Evolutionary conservation across 192 early-diverging fungal genomes (phyloP).

Genomic region (Backusella parvicylindrica): DNA sequence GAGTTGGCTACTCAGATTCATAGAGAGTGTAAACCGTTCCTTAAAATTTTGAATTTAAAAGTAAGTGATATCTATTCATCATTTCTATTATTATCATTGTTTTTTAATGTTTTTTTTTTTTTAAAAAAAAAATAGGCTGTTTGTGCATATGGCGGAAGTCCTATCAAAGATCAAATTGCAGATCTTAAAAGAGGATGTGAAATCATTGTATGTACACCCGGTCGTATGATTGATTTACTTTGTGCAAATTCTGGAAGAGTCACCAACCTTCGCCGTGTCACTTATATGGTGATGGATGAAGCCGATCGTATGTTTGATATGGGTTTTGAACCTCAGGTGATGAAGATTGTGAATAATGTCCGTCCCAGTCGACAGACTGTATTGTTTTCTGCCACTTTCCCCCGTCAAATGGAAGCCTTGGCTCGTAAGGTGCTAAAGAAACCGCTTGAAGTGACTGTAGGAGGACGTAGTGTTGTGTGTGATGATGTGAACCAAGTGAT

Average conservation of each 20-base stretch:
- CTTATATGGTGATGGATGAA: conserved; percentile 96
- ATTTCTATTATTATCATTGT: background rate
- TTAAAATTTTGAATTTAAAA: conserved; percentile 78
- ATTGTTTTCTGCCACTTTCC: conserved; percentile 94
- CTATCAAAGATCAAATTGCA: conserved; percentile 85
- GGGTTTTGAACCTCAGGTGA: conserved; percentile 98
- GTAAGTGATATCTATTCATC: conserved; percentile 6
- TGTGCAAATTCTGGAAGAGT: conserved; percentile 85
- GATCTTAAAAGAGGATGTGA: conserved; percentile 89
- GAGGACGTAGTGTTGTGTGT: conserved; percentile 86
- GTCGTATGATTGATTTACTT: conserved; percentile 85
- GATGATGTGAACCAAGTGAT: conserved; percentile 88
- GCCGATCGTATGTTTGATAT: conserved; percentile 98
- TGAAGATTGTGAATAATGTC: conserved; percentile 92
- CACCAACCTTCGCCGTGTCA: conserved; percentile 84
- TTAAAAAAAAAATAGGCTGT: conserved; percentile 47
- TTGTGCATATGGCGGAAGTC: conserved; percentile 86
- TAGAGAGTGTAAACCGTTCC: conserved; percentile 88
- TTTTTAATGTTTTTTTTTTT: background rate
- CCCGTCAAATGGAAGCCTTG: conserved; percentile 93
- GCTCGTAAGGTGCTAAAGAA: conserved; percentile 88
- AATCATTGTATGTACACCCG: conserved; percentile 91
- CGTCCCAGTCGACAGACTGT: conserved; percentile 86
- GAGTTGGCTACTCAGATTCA: conserved; percentile 93
- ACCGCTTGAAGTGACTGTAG: conserved; percentile 94